Evolutionary conservation across 2,329 filamentous ascomycete species (phyloP).

Genomic region (Talaromyces pinophilus): DNA sequence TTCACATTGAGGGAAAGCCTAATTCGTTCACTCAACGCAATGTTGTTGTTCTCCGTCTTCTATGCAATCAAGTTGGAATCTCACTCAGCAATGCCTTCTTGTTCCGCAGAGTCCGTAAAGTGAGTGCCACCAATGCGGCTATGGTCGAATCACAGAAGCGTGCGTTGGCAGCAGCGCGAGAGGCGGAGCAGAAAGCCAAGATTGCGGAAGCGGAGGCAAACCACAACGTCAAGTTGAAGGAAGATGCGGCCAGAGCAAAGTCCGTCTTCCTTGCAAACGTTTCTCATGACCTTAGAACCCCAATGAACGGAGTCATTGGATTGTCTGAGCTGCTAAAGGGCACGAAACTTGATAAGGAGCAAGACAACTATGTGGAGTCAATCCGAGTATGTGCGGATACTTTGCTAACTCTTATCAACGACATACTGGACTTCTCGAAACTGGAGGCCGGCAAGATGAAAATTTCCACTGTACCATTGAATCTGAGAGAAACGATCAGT

Average conservation of each 20-base stretch:
- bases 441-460: conserved; percentile 85
- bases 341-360: conserved; percentile 58
- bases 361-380: conserved; percentile 63
- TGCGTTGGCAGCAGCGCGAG: conserved; percentile 61
- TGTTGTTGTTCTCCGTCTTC: conserved; percentile 53
- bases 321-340: conserved; percentile 64
- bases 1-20: conserved; percentile 63
- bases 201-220: conserved; percentile 64
- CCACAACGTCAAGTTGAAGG: conserved; percentile 65
- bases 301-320: conserved; percentile 90
- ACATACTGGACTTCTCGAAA: conserved; percentile 88
- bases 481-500: conserved; percentile 66
- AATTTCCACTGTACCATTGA: conserved; percentile 79
- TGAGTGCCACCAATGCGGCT: conserved; percentile 63
- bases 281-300: conserved; percentile 81
- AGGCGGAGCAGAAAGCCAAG: conserved; percentile 65
- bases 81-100: conserved; percentile 65
- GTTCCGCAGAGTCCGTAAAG: conserved; percentile 62
- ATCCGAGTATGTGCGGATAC: conserved; percentile 70
- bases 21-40: conserved; percentile 66
- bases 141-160: conserved; percentile 68
- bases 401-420: conserved; percentile 83
- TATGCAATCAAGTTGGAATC: conserved; percentile 66
- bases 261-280: conserved; percentile 98
- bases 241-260: conserved; percentile 71